A percentile compares a stretch with the other conserved stretches of the same genome.
Evolutionary conservation across 352 stramenopile species (phyloP).

Genomic region (Saprolegnia diclina): DNA sequence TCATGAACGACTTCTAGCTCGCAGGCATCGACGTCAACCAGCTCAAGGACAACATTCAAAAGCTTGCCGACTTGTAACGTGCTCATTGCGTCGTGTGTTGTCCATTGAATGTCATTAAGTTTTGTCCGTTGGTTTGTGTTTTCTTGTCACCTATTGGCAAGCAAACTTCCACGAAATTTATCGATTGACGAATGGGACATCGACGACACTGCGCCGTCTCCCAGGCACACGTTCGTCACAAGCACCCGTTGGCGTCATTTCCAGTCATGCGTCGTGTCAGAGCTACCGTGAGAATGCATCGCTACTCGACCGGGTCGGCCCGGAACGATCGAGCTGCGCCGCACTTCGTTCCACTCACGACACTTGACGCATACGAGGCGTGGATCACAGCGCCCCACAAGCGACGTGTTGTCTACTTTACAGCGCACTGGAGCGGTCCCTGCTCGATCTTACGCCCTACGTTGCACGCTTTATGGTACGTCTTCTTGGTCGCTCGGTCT

Average conservation of each 20-base stretch:
- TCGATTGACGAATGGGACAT: too few species aligned
- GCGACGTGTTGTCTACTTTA: background rate
- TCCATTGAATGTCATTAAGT: background rate
- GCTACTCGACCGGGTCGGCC: too few species aligned
- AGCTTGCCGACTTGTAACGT: slow-evolving; percentile 1
- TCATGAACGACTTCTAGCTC: slow-evolving; percentile 1
- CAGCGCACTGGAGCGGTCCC: background rate
- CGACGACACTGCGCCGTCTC: too few species aligned
- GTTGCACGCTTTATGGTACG: background rate
- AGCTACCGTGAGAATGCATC: background rate
- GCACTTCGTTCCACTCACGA: too few species aligned
- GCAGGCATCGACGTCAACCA: background rate
- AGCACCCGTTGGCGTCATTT: background rate
- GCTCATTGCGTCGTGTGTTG: background rate
- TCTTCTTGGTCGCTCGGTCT: too few species aligned
- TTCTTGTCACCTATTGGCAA: too few species aligned
- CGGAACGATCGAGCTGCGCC: too few species aligned
- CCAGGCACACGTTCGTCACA: background rate
- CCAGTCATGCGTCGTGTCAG: background rate
- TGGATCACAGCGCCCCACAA: background rate
- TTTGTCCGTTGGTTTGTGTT: too few species aligned
- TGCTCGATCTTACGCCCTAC: background rate
- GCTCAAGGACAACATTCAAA: slow-evolving; percentile 1
- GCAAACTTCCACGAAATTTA: too few species aligned
- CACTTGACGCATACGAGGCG: too few species aligned